A percentile compares a stretch with the other conserved stretches of the same genome.
Conservation (phyloP, 345 rosid species). For the Sapria himalayana region DNA sequence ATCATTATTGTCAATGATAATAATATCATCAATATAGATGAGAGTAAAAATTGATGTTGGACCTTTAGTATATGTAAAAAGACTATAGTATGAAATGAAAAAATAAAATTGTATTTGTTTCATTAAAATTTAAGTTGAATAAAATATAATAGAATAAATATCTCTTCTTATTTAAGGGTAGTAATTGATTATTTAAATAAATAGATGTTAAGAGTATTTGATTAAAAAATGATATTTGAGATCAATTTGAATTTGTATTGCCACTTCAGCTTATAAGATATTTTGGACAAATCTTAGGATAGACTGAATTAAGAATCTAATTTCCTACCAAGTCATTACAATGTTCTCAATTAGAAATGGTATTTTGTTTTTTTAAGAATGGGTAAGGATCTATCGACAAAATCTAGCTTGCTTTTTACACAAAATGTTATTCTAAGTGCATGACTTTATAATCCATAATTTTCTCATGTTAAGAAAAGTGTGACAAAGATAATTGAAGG, state of each 20-base stretch:
- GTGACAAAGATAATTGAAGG: too few species aligned
- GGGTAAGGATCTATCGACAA: too few species aligned
- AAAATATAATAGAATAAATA: background rate
- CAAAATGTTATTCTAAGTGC: too few species aligned
- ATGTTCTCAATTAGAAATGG: background rate
- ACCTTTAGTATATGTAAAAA: background rate
- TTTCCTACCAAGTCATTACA: too few species aligned
- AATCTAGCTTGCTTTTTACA: too few species aligned
- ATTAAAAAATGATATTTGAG: background rate
- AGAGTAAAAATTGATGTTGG: background rate
- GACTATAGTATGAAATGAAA: background rate
- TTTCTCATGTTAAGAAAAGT: too few species aligned
- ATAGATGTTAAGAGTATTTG: too few species aligned
- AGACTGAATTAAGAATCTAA: background rate
- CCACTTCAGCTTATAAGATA: background rate
- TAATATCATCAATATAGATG: background rate
- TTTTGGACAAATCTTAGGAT: background rate
- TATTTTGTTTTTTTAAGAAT: too few species aligned
- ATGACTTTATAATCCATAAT: too few species aligned
- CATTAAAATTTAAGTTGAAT: conserved; percentile 1
- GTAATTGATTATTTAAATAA: too few species aligned
- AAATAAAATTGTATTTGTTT: background rate
- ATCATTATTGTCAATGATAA: background rate
- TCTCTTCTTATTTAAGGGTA: background rate
- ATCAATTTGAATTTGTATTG: background rate